Evolutionary conservation across 495 filamentous ascomycete genomes (phyloP).

Genomic region (Neurospora sp.): DNA sequence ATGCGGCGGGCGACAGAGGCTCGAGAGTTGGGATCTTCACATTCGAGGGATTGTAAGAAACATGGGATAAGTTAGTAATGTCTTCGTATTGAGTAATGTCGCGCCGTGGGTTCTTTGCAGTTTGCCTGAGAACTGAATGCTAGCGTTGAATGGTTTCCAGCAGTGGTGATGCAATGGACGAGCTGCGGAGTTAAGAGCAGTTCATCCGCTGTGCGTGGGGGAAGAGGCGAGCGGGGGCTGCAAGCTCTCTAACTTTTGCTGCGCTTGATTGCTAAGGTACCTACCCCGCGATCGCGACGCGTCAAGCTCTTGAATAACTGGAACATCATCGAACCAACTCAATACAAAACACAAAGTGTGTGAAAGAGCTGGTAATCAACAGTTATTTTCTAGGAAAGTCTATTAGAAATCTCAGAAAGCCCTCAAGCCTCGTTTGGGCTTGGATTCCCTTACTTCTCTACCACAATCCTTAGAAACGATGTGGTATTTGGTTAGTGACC

Average conservation of each 20-base stretch:
- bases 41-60: conserved; percentile 1
- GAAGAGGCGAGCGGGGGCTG: background rate
- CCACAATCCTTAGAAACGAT: background rate
- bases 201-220: background rate
- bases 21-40: conserved; percentile 2
- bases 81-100: background rate
- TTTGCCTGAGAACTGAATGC: background rate
- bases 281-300: background rate
- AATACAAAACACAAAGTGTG: background rate
- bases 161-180: background rate
- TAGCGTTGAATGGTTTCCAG: background rate
- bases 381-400: background rate
- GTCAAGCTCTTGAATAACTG: background rate
- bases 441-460: background rate
- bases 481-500: background rate
- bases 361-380: background rate
- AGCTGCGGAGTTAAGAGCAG: background rate
- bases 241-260: background rate
- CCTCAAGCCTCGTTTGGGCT: background rate
- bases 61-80: background rate
- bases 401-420: background rate
- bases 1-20: conserved; percentile 1
- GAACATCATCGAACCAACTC: background rate
- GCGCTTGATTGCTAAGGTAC: background rate
- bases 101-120: background rate